Conservation (phyloP, 495 filamentous ascomycete species). For the Venustampulla echinocandica region DNA sequence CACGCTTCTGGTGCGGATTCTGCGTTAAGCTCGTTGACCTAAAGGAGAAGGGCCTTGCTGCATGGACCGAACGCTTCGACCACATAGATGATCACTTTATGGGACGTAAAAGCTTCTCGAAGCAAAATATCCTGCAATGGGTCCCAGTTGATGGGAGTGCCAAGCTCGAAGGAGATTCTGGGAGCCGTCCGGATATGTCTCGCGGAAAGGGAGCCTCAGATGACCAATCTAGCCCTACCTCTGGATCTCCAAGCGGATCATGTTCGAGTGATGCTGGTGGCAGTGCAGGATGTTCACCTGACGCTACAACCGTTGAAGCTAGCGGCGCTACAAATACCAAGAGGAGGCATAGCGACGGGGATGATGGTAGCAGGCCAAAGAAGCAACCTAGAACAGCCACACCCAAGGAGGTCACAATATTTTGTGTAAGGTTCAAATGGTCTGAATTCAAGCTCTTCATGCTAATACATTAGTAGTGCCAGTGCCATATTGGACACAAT, state of each 20-base stretch:
- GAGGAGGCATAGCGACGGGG: background rate
- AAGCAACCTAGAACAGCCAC: background rate
- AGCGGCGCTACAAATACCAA: background rate
- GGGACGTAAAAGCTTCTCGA: conserved; percentile 26
- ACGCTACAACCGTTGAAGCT: background rate
- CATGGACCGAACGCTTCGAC: conserved; percentile 71
- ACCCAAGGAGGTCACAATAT: background rate
- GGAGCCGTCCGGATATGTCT: background rate
- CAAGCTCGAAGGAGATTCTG: conserved; percentile 13
- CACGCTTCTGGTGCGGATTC: conserved; percentile 86
- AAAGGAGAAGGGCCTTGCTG: conserved; percentile 43
- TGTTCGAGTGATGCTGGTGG: too few species aligned
- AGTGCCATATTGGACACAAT: background rate
- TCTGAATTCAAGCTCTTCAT: too few species aligned
- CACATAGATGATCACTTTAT: conserved; percentile 80
- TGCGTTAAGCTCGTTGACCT: conserved; percentile 54
- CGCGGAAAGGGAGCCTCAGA: conserved; percentile 1
- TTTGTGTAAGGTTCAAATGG: background rate
- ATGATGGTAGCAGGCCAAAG: background rate
- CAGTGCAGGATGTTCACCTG: background rate
- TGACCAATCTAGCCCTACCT: background rate
- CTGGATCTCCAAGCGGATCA: background rate
- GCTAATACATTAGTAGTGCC: background rate
- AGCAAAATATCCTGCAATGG: conserved; percentile 18
- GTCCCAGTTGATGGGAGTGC: conserved; percentile 13